Conservation (phyloP, 768 basidiomycete genomes). For the Mycena haematopus region DNA sequence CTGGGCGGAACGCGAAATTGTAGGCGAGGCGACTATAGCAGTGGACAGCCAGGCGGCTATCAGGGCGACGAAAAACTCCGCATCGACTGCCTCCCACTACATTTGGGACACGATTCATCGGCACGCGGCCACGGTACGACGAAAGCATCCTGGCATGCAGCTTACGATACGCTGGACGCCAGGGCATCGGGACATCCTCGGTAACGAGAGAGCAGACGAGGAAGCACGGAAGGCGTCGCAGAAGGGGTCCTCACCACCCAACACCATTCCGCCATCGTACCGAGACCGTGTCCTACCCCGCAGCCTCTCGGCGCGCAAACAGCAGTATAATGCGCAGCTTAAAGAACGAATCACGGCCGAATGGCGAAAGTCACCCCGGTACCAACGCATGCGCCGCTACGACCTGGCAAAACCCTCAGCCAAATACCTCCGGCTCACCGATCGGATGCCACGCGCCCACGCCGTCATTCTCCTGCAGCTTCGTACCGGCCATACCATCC, state of each 20-base stretch:
- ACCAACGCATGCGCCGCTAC: neutral
- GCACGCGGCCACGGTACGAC: neutral
- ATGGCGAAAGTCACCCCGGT: conserved; percentile 1
- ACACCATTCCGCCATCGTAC: neutral
- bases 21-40: neutral
- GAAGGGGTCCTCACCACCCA: neutral
- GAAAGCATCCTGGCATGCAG: neutral
- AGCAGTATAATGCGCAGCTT: neutral
- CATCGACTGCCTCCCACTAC: conserved; percentile 6
- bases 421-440: neutral
- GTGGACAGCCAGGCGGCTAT: conserved; percentile 35
- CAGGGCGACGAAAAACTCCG: neutral
- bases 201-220: conserved; percentile 32
- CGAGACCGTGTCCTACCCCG: neutral
- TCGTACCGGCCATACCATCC: conserved; percentile 27
- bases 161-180: conserved; percentile 30
- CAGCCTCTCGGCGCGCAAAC: neutral
- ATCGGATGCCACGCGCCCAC: neutral
- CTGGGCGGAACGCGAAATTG: neutral
- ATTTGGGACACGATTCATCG: conserved; percentile 13
- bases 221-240: conserved; percentile 29
- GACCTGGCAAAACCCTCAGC: neutral
- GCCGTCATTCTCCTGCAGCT: conserved; percentile 30
- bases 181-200: conserved; percentile 28
- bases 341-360: neutral